Evolutionary conservation across 2,329 filamentous ascomycete genomes (phyloP).

Genomic region (Aspergillus pseudotamarii): DNA sequence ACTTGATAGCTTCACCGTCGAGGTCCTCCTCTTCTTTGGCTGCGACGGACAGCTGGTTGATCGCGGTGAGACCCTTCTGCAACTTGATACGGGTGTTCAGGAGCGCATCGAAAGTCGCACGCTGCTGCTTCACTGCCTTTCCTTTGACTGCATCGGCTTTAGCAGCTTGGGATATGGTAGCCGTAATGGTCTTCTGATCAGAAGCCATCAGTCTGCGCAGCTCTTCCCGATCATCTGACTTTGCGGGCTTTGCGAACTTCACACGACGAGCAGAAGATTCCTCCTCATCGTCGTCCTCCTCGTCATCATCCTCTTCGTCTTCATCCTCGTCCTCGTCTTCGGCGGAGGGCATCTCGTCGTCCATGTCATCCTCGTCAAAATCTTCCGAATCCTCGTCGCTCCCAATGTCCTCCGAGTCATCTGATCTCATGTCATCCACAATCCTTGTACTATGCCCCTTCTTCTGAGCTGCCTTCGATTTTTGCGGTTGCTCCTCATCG

Average conservation of each 20-base stretch:
- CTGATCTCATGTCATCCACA: constrained; percentile 24
- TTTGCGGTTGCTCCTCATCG: constrained; percentile 15
- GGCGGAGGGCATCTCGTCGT: constrained; percentile 23
- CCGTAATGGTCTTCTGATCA: constrained; percentile 67
- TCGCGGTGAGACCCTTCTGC: constrained; percentile 83
- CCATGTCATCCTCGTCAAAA: constrained; percentile 24
- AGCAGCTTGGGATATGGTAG: constrained; percentile 66
- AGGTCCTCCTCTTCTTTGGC: constrained; percentile 40
- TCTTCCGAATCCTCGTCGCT: constrained; percentile 30
- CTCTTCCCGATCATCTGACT: constrained; percentile 55
- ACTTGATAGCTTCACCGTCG: constrained; percentile 60
- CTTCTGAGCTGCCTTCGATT: constrained; percentile 10
- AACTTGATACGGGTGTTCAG: constrained; percentile 89
- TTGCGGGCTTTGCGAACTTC: constrained; percentile 25
- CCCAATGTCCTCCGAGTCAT: constrained; percentile 29
- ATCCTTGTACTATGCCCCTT: constrained; percentile 24
- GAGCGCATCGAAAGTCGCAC: constrained; percentile 82
- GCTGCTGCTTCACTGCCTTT: constrained; percentile 80
- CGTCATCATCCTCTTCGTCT: constrained; percentile 28
- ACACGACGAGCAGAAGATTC: constrained; percentile 19
- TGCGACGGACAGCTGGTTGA: constrained; percentile 69
- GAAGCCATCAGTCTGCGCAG: constrained; percentile 69
- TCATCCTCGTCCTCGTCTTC: constrained; percentile 34
- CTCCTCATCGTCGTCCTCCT: constrained; percentile 27
- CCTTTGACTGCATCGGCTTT: constrained; percentile 84